Evolutionary conservation across 2,329 filamentous ascomycete genomes (phyloP).

Genomic region (Cladosporium velox): DNA sequence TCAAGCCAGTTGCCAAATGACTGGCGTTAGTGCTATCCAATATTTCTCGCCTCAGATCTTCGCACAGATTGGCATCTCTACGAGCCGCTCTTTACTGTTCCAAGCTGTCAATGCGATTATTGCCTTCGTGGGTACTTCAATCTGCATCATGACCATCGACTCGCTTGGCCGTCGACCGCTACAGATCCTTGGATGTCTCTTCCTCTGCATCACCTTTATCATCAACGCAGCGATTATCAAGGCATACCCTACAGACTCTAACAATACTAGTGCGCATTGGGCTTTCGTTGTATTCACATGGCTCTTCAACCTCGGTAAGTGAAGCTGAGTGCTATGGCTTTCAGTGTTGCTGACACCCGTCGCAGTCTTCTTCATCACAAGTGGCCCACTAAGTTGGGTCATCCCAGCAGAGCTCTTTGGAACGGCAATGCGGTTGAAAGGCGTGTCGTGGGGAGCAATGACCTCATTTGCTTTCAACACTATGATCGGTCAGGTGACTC

Average conservation of each 20-base stretch:
- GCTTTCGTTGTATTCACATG: constrained; percentile 32
- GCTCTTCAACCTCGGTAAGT: constrained; percentile 30
- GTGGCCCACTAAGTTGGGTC: constrained; percentile 30
- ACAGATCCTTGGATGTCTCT: constrained; percentile 29
- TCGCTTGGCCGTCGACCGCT: constrained; percentile 27
- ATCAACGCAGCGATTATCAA: constrained; percentile 31
- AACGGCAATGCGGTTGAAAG: constrained; percentile 30
- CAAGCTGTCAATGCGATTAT: constrained; percentile 30
- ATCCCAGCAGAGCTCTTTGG: constrained; percentile 36
- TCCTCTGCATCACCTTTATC: constrained; percentile 29
- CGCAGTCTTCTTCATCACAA: constrained; percentile 9
- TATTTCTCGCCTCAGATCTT: constrained; percentile 36
- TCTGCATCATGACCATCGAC: constrained; percentile 31
- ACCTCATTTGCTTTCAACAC: constrained; percentile 36
- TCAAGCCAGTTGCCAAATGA: constrained; percentile 36
- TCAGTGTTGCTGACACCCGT: not conserved
- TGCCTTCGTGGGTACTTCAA: constrained; percentile 26
- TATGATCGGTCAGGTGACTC: constrained; percentile 36
- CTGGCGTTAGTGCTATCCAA: constrained; percentile 35
- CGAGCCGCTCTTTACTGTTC: constrained; percentile 26
- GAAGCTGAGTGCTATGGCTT: not conserved
- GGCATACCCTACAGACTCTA: constrained; percentile 22
- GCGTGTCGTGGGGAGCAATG: constrained; percentile 31
- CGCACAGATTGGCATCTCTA: constrained; percentile 28
- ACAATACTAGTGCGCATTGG: constrained; percentile 29